Base-by-base conservation (phyloP, 345 rosid genomes). In the Corchorus olitorius region DNA sequence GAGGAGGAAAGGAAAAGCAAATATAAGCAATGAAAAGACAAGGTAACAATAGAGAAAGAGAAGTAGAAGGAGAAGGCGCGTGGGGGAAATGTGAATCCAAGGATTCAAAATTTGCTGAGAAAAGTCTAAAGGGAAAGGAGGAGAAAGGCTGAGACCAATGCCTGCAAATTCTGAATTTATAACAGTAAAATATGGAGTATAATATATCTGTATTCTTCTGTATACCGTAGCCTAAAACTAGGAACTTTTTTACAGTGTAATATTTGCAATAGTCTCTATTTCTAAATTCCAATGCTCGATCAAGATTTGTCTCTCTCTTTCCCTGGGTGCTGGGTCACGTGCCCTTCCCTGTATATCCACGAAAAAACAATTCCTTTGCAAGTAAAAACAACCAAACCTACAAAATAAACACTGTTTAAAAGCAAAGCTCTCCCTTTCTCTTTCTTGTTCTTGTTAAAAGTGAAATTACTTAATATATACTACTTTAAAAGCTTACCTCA, bases 291-390 rank as follows among this genome's bases (percentile, higher is more conserved):
- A 5, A 46, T 19, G 54, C 58, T 6, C 39, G 34, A 33, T 2
- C 12, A 33, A n/a, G 19, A 34, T 17, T 49, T 49, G 8, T 27
- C 20, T 22, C 8, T 60, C 64, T 14, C 11, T 79, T 62, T 63
- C n/a, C n/a, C n/a, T n/a, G n/a, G n/a, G n/a, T n/a, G n/a, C 8
- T 52, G 34, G 7, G 68, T 78, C 81, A 81, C 81, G 81, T 81
- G 84, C 34, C 65, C 58, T 1, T n/a, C 2, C 41, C 45, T 74
- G 67, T 19, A 10, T 9, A 45, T 39, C 84, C 80, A 77, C 35
- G 77, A 48, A 61, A 43, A 56, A 20, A 56, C 20, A 62, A 33
- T 60, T 56, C 62, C 68, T 56, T 37, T 45, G 61, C 5, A 19
- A 35, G 72, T 76, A 73, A 74, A 64, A 56, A 73, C 70, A 67